Evolutionary conservation across 2,329 filamentous ascomycete genomes (phyloP).

Genomic region (Pseudogymnoascus sp.): DNA sequence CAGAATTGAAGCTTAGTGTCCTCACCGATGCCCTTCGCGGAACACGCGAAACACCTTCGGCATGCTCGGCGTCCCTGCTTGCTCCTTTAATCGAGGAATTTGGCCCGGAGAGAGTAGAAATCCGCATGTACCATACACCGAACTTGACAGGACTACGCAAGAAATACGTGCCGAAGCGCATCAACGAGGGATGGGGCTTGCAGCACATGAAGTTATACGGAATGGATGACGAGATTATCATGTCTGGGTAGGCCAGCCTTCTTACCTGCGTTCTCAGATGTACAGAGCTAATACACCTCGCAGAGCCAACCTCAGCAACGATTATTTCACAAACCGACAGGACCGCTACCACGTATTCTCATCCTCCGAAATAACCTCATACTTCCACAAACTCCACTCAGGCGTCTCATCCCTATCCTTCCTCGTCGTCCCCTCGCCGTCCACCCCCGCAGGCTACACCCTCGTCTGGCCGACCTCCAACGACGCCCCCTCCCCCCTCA

Average conservation of each 20-base stretch:
- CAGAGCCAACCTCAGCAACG: conserved; percentile 77
- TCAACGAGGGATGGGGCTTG: conserved; percentile 96
- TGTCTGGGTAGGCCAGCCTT: conserved; percentile 60
- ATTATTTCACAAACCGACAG: conserved; percentile 95
- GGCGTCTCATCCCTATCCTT: conserved; percentile 77
- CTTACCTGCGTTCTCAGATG: not conserved
- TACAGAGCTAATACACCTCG: not conserved
- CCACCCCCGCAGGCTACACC: conserved; percentile 47
- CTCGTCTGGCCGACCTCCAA: conserved; percentile 71
- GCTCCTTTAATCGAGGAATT: conserved; percentile 79
- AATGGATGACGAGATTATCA: conserved; percentile 87
- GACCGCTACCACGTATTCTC: conserved; percentile 91
- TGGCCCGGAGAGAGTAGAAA: conserved; percentile 73
- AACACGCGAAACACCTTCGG: conserved; percentile 77
- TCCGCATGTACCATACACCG: conserved; percentile 97
- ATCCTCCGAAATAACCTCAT: conserved; percentile 69
- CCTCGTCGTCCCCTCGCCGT: conserved; percentile 55
- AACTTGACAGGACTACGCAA: conserved; percentile 86
- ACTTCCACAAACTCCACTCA: conserved; percentile 71
- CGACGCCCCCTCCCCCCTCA: conserved; percentile 64
- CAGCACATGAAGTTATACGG: conserved; percentile 99
- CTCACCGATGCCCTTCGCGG: conserved; percentile 86
- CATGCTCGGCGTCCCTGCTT: conserved; percentile 82
- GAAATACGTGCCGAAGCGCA: conserved; percentile 72
- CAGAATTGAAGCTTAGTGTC: conserved; percentile 73